A percentile compares a stretch with the other conserved stretches of the same genome.
These are phyloP conservation scores for Trametes gibbosa DNA, from an alignment of 768 basidiomycete genomes.

Conservation along the genomic window DNA sequence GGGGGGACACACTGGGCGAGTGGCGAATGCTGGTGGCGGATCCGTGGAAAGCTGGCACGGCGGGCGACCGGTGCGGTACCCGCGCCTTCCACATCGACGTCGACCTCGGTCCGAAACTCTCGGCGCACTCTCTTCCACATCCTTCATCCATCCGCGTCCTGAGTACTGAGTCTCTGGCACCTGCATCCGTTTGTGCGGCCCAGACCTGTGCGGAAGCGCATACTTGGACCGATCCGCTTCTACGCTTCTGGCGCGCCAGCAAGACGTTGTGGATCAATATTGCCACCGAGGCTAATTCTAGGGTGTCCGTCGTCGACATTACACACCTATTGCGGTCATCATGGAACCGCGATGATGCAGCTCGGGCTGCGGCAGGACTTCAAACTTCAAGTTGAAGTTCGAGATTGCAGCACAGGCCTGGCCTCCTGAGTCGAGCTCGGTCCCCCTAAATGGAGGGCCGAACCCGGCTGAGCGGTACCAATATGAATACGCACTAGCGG, in stretches of 20 bases:
- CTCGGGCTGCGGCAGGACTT: background rate
- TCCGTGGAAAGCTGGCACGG: background rate
- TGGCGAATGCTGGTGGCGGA: background rate
- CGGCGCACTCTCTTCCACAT: background rate
- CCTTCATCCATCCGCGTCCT: background rate
- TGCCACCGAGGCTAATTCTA: too few species aligned
- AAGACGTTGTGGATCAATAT: too few species aligned
- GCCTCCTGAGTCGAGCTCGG: background rate
- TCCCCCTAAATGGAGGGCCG: slow-evolving; percentile 2
- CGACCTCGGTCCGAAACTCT: background rate
- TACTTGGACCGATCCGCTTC: too few species aligned
- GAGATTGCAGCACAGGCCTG: background rate
- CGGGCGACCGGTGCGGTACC: slow-evolving; percentile 4
- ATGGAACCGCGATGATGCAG: background rate
- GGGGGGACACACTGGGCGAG: background rate
- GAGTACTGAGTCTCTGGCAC: too few species aligned
- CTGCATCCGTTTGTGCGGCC: too few species aligned
- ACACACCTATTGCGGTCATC: too few species aligned
- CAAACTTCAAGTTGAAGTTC: too few species aligned
- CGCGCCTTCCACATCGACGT: background rate
- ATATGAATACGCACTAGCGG: background rate
- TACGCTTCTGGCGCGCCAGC: too few species aligned
- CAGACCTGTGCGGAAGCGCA: too few species aligned
- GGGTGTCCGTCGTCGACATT: too few species aligned
- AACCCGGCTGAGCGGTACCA: slow-evolving; percentile 3